Evolutionary conservation across 257 asterid species (phyloP).

Genomic region (Verbena officinalis): DNA sequence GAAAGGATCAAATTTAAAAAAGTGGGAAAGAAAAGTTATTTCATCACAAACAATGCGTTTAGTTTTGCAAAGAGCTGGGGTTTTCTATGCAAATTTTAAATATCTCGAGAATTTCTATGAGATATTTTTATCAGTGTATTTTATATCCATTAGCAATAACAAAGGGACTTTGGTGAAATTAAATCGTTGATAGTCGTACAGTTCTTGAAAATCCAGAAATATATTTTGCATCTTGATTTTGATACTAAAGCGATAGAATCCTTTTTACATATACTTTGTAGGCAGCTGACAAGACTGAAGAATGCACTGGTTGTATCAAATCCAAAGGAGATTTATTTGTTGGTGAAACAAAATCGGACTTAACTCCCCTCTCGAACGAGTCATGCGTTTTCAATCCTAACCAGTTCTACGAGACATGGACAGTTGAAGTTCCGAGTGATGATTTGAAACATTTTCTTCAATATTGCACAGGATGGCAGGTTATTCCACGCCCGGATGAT

Average conservation of each 20-base stretch:
- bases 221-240: too few relatives aligned
- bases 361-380: constrained; percentile 37
- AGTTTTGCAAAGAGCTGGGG: too few relatives aligned
- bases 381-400: constrained; percentile 52
- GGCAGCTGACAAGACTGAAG: constrained; percentile 78
- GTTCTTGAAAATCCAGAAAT: too few relatives aligned
- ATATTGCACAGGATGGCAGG: constrained; percentile 73
- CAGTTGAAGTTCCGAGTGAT: constrained; percentile 60
- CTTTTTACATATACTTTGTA: constrained; percentile 25
- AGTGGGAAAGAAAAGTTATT: too few relatives aligned
- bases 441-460: constrained; percentile 62
- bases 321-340: constrained; percentile 79
- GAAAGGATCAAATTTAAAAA: too few relatives aligned
- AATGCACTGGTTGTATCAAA: constrained; percentile 59
- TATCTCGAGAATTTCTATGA: too few relatives aligned
- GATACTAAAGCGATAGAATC: not conserved
- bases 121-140: too few relatives aligned
- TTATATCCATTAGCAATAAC: too few relatives aligned
- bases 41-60: too few relatives aligned
- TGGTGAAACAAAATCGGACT: constrained; percentile 56
- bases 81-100: too few relatives aligned
- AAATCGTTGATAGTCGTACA: too few relatives aligned
- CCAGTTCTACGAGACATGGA: constrained; percentile 60
- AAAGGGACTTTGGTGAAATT: too few relatives aligned
- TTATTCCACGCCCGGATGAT: constrained; percentile 47